phyloP scores from a whole-genome alignment of 208 protist genomes.

The Naegleria lovaniensis region DNA sequence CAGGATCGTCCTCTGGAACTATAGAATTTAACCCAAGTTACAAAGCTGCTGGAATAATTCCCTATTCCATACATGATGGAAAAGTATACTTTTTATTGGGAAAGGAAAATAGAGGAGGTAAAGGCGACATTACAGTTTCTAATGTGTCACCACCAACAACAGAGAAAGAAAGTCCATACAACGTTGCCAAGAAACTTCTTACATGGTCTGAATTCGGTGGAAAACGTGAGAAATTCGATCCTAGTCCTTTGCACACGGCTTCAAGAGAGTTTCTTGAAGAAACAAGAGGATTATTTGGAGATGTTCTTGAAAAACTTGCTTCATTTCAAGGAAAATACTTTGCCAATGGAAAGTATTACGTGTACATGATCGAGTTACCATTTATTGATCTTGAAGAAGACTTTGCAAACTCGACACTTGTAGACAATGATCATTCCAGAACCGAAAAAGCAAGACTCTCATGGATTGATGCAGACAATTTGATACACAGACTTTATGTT shows the following conservation, averaged over 20 bases:
- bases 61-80: background rate
- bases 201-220: slow-evolving; percentile 22
- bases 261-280: slow-evolving; percentile 16
- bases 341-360: background rate
- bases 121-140: background rate
- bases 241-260: background rate
- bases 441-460: background rate
- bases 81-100: background rate
- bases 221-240: background rate
- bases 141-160: background rate
- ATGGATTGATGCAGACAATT: background rate
- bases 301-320: background rate
- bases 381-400: background rate
- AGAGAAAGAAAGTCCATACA: background rate
- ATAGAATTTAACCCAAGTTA: background rate
- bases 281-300: background rate
- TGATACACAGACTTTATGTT: background rate
- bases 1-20: background rate
- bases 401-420: background rate
- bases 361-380: background rate
- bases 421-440: background rate
- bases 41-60: background rate
- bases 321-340: background rate
- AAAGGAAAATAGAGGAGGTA: slow-evolving; percentile 22
- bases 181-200: background rate